phyloP scores from a whole-genome alignment of 2,329 filamentous ascomycete genomes.

The Cytospora mali region DNA sequence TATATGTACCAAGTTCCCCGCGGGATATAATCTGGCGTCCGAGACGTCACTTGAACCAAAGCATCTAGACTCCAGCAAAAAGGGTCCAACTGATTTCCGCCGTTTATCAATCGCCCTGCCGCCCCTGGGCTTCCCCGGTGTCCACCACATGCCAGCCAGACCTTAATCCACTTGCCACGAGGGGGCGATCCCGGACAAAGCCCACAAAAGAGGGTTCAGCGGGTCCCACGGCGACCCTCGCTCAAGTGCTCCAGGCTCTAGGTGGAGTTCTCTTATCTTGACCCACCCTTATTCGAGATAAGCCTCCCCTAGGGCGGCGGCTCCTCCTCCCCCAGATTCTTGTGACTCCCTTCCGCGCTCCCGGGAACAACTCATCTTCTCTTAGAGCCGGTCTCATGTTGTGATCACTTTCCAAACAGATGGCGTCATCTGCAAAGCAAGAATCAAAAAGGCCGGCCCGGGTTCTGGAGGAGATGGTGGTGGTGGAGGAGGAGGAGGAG shows the following conservation, averaged over 20 bases:
- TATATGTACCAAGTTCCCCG: no score
- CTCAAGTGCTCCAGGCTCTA: no score
- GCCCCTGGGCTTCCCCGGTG: background rate
- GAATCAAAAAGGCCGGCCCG: constrained; percentile 19
- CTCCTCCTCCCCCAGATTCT: background rate
- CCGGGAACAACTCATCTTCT: background rate
- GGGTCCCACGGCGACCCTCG: constrained; percentile 14
- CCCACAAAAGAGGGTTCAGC: background rate
- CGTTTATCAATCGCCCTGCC: background rate
- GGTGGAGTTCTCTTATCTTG: constrained; percentile 23
- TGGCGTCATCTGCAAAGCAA: constrained; percentile 15
- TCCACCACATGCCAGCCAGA: background rate
- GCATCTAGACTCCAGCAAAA: no score
- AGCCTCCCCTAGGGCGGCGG: background rate
- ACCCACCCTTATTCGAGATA: constrained; percentile 6
- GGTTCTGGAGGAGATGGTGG: constrained; percentile 6
- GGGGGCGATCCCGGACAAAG: constrained; percentile 21
- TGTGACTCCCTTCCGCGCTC: background rate
- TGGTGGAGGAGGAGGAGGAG: background rate
- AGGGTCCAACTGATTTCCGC: background rate
- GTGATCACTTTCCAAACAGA: background rate
- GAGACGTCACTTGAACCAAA: background rate
- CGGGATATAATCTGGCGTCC: background rate
- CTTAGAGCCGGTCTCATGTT: background rate
- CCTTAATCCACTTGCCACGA: constrained; percentile 25